Evolutionary conservation across 2,329 filamentous ascomycete genomes (phyloP).

Genomic region (Apiospora arundinis): DNA sequence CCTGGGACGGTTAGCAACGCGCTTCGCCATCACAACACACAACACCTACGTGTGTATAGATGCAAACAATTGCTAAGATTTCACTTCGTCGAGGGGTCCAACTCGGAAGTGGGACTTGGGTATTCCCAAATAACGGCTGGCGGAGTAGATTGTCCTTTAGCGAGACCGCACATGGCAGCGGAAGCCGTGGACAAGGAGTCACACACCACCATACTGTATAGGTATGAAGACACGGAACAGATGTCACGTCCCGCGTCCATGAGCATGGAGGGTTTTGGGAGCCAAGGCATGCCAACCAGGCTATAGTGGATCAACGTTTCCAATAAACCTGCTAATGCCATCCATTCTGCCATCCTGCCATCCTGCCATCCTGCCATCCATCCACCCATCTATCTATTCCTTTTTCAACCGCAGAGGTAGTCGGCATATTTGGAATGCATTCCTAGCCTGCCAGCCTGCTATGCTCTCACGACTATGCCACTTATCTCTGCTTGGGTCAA

Average conservation of each 20-base stretch:
- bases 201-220: neutral
- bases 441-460: conserved; percentile 2
- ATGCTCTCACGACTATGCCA: neutral
- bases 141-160: neutral
- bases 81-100: neutral
- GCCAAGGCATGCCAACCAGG: neutral
- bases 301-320: conserved; percentile 2
- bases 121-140: neutral
- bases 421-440: neutral
- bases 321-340: neutral
- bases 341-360: too few species aligned
- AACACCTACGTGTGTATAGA: neutral
- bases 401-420: neutral
- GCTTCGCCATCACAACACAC: neutral
- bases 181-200: neutral
- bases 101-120: neutral
- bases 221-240: neutral
- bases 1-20: neutral
- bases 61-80: neutral
- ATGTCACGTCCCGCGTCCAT: neutral
- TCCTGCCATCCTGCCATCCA: too few species aligned
- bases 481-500: neutral
- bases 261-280: neutral
- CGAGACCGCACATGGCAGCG: neutral
- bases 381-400: neutral